A percentile compares a stretch with the other conserved stretches of the same genome.
These are phyloP conservation scores for Globisporangium orthogonon DNA, from an alignment of 352 stramenopile genomes.

Conservation along the genomic window DNA sequence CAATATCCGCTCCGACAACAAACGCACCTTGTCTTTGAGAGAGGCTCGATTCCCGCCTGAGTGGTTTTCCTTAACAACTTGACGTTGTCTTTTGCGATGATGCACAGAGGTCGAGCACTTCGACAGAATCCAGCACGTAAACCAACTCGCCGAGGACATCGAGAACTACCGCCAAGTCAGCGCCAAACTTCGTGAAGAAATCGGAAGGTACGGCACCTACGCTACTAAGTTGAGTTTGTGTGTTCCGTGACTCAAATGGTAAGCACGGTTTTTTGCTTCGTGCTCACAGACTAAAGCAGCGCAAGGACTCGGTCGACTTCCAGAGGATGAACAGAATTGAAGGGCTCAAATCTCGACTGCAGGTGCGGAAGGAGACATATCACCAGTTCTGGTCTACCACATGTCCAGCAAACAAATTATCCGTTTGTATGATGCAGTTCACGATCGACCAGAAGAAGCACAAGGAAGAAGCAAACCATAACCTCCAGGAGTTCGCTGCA, in stretches of 20 bases:
- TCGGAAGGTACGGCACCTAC: slow-evolving; percentile 48
- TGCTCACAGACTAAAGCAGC: slow-evolving; percentile 55
- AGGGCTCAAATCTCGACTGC: slow-evolving; percentile 48
- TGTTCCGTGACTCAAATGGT: neutral
- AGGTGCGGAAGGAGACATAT: slow-evolving; percentile 15
- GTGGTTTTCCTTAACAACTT: neutral
- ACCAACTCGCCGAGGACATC: slow-evolving; percentile 77
- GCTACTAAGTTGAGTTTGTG: neutral
- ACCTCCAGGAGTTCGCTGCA: slow-evolving; percentile 61
- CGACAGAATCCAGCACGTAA: slow-evolving; percentile 77
- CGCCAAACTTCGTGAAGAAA: slow-evolving; percentile 68
- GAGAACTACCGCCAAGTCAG: slow-evolving; percentile 67
- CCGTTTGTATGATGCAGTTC: neutral
- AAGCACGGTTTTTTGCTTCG: too few relatives aligned
- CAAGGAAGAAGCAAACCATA: slow-evolving; percentile 65
- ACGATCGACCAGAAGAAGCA: slow-evolving; percentile 71
- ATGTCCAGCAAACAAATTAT: neutral
- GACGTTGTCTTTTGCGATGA: slow-evolving; percentile 1
- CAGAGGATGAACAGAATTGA: slow-evolving; percentile 76
- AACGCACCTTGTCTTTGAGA: neutral
- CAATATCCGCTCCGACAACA: slow-evolving; percentile 40
- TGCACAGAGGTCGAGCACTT: slow-evolving; percentile 68
- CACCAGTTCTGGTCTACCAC: too few relatives aligned
- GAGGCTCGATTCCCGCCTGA: slow-evolving; percentile 1
- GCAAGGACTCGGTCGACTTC: slow-evolving; percentile 75